Conservation (phyloP, 495 filamentous ascomycete species). For the Chaetomium tenue region DNA sequence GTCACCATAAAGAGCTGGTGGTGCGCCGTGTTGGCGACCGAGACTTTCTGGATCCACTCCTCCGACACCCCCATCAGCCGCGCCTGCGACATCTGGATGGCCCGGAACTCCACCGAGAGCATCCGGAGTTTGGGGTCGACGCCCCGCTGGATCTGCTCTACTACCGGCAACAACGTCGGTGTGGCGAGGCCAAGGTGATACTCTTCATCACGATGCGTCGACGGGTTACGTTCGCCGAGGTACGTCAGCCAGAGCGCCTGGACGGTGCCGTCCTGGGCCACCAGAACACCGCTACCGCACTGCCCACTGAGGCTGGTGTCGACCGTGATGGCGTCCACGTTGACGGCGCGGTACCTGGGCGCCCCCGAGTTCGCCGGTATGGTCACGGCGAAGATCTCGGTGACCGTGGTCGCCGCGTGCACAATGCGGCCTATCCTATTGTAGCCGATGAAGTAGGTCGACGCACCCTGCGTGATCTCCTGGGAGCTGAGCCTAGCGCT, state of each 20-base stretch:
- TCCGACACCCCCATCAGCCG: slow-evolving; percentile 96
- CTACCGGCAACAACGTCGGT: slow-evolving; percentile 79
- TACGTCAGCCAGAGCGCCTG: slow-evolving; percentile 96
- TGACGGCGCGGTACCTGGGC: slow-evolving; percentile 92
- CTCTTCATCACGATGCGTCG: slow-evolving; percentile 84
- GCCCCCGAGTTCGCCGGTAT: slow-evolving; percentile 90
- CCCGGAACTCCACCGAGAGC: slow-evolving; percentile 87
- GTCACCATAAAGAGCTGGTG: slow-evolving; percentile 99
- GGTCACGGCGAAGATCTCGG: slow-evolving; percentile 95
- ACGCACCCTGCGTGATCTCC: slow-evolving; percentile 80
- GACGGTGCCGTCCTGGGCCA: slow-evolving; percentile 85
- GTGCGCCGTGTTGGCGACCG: slow-evolving; percentile 77
- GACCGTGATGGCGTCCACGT: slow-evolving; percentile 95
- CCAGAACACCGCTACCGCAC: slow-evolving; percentile 91
- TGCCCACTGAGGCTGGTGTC: slow-evolving; percentile 87
- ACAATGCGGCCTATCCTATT: slow-evolving; percentile 94
- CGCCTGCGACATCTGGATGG: slow-evolving; percentile 96
- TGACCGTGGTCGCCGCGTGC: slow-evolving; percentile 90
- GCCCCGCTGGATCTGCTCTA: slow-evolving; percentile 78
- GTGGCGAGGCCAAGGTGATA: slow-evolving; percentile 95
- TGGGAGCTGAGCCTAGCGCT: slow-evolving; percentile 78
- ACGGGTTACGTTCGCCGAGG: slow-evolving; percentile 78
- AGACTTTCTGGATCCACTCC: slow-evolving; percentile 89
- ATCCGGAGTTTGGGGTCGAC: slow-evolving; percentile 78
- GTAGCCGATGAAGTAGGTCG: slow-evolving; percentile 94